A percentile compares a stretch with the other conserved stretches of the same genome.
These are phyloP conservation scores for Candida glucosophila DNA, from an alignment of 1,139 yeast species.

Conservation along the genomic window DNA sequence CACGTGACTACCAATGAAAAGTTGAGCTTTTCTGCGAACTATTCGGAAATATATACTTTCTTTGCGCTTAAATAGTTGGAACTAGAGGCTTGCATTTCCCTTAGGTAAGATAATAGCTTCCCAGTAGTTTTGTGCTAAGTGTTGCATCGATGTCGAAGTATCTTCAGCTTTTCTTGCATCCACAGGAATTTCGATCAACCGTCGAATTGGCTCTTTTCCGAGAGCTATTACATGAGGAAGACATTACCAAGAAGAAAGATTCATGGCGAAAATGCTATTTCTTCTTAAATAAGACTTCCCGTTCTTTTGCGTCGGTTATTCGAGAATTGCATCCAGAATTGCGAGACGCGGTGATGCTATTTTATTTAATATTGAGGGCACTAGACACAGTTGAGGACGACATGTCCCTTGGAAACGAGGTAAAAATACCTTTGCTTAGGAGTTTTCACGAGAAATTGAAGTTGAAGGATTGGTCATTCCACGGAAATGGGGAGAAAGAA, in stretches of 20 bases:
- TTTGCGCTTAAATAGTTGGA: no score
- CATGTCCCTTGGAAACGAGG: slow-evolving; percentile 66
- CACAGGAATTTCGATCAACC: slow-evolving; percentile 65
- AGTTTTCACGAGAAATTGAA: slow-evolving; percentile 55
- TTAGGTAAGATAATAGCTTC: no score
- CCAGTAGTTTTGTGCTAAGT: no score
- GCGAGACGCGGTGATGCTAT: slow-evolving; percentile 71
- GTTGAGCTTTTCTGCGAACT: no score
- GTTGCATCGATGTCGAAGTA: slow-evolving; percentile 78
- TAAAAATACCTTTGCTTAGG: slow-evolving; percentile 71
- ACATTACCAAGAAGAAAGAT: slow-evolving; percentile 28
- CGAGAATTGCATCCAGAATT: slow-evolving; percentile 86
- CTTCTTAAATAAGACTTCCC: slow-evolving; percentile 61
- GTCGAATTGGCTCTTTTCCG: slow-evolving; percentile 51
- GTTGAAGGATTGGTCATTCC: slow-evolving; percentile 70
- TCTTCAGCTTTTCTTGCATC: slow-evolving; percentile 58
- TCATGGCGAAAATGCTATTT: slow-evolving; percentile 60
- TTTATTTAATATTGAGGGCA: slow-evolving; percentile 81
- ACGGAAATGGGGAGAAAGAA: slow-evolving; percentile 68
- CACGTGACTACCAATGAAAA: no score
- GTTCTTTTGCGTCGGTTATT: slow-evolving; percentile 91
- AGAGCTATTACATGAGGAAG: slow-evolving; percentile 46
- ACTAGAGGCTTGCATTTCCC: no score
- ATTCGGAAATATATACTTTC: no score
- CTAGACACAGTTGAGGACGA: slow-evolving; percentile 97